Conservation (phyloP, 352 stramenopile genomes). For the Phytophthora pisi region DNA sequence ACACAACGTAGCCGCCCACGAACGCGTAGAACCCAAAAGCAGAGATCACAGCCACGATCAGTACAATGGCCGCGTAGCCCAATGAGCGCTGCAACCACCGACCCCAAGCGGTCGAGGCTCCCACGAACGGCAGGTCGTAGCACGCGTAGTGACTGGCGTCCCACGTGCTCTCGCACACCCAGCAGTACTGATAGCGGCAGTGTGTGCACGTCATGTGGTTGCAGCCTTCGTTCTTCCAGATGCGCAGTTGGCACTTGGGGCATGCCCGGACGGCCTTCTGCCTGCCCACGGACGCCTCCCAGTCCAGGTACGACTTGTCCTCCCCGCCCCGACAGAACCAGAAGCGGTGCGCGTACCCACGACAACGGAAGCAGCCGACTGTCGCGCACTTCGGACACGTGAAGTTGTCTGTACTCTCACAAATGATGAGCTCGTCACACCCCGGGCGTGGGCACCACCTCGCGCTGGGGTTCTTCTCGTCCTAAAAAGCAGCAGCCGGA, state of each 20-base stretch:
- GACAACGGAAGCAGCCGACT: slow-evolving; percentile 67
- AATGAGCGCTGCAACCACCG: slow-evolving; percentile 48
- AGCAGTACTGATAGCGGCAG: slow-evolving; percentile 65
- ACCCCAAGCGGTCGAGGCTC: slow-evolving; percentile 34
- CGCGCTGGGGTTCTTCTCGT: slow-evolving; percentile 77
- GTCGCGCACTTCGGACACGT: slow-evolving; percentile 65
- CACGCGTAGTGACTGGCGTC: slow-evolving; percentile 72
- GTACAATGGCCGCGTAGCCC: slow-evolving; percentile 51
- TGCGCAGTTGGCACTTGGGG: slow-evolving; percentile 68
- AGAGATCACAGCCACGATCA: slow-evolving; percentile 60
- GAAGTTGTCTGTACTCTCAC: slow-evolving; percentile 52
- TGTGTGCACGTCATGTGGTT: slow-evolving; percentile 81
- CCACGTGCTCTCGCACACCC: slow-evolving; percentile 66
- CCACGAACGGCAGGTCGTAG: slow-evolving; percentile 64
- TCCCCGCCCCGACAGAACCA: slow-evolving; percentile 55
- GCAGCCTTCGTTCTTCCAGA: slow-evolving; percentile 78
- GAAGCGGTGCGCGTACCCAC: slow-evolving; percentile 57
- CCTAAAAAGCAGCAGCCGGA: slow-evolving; percentile 25
- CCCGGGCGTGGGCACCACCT: slow-evolving; percentile 64
- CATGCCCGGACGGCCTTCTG: slow-evolving; percentile 58
- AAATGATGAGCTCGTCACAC: slow-evolving; percentile 75
- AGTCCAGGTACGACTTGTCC: slow-evolving; percentile 62
- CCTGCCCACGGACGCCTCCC: slow-evolving; percentile 66
- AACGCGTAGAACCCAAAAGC: slow-evolving; percentile 64
- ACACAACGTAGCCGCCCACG: slow-evolving; percentile 48